Base-by-base conservation (phyloP, 495 filamentous ascomycete species). In the Pseudomonodictys pantanalensis region DNA sequence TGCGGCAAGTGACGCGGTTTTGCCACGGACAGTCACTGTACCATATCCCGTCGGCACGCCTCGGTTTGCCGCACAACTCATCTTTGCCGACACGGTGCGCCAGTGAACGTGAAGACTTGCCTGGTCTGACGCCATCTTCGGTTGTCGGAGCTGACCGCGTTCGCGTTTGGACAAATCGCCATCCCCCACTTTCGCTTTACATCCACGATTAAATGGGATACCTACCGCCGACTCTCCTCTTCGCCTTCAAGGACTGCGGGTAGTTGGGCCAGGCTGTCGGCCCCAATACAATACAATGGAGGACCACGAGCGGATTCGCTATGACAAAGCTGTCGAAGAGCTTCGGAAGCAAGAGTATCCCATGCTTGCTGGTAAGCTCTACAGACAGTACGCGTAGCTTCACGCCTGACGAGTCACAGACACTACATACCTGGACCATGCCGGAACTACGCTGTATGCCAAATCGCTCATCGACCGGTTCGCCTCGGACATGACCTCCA, bases 381-480 rank as follows among this genome's bases (percentile, higher is more conserved):
- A 71, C 62, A n/a, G 39, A n/a, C 2, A 33, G 20, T 15, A 24
- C 12, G n/a, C 24, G 6, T 52, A 29, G n/a, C 29, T 11, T 0
- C 10, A 15, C 9, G 15, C 12, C 23, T 48, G 41, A 66, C 17
- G 42, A 20, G 18, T n/a, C 29, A 25, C 60, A 93, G 90, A 80
- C 53, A 80, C 83, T 7, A 81, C 87, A 49, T 97, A 97, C 69
- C 85, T 97, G 24, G 92, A 97, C 65, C 92, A 97, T 85, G 92
- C 91, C 1, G 92, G 90, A 20, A 90, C 90, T 11, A 93, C 92
- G 0, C 75, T 84, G 1, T 92, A 90, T 70, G 74, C 89, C 23
- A 92, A 87, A 67, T 92, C 90, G 26, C 76, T 91, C 28, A 86
- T 97, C 58, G 86, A 93, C 52, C 77, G 77, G 9, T 95, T 92